Percentiles rank a stretch among this genome's conserved stretches.
phyloP scores from a whole-genome alignment of 148 eudicot species.

The Mesembryanthemum crystallinum region DNA sequence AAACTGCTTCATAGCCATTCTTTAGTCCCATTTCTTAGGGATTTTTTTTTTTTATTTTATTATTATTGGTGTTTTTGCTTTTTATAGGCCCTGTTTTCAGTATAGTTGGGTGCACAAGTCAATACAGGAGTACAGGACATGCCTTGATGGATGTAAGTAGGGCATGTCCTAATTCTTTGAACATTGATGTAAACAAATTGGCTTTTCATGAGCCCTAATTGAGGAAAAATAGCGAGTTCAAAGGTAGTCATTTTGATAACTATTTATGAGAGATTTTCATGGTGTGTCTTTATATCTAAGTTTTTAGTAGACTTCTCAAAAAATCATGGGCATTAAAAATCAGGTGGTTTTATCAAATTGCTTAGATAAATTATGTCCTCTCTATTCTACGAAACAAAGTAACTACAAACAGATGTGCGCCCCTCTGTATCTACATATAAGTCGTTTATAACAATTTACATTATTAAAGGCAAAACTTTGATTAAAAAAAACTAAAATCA shows the following conservation, averaged over 20 bases:
- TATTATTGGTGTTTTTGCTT: neutral
- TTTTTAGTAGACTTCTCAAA: too few species aligned
- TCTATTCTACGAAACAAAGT: too few species aligned
- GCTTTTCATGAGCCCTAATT: conserved; percentile 7
- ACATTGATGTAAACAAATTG: conserved; percentile 3
- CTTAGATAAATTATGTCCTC: too few species aligned
- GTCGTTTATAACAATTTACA: too few species aligned
- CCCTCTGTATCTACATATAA: too few species aligned
- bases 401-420: too few species aligned
- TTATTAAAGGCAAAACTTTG: too few species aligned
- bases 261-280: neutral
- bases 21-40: neutral
- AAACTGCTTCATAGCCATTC: conserved; percentile 22
- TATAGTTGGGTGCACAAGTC: neutral
- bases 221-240: neutral
- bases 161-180: neutral
- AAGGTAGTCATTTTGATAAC: neutral
- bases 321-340: too few species aligned
- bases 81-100: neutral
- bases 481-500: too few species aligned
- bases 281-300: too few species aligned
- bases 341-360: too few species aligned
- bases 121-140: neutral
- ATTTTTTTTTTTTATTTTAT: conserved; percentile 8
- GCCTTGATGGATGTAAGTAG: neutral